Evolutionary conservation across 83 land plant genomes (phyloP), one percentile per base, ranked within the genome.

Genomic region (Picea engelmannii): DNA sequence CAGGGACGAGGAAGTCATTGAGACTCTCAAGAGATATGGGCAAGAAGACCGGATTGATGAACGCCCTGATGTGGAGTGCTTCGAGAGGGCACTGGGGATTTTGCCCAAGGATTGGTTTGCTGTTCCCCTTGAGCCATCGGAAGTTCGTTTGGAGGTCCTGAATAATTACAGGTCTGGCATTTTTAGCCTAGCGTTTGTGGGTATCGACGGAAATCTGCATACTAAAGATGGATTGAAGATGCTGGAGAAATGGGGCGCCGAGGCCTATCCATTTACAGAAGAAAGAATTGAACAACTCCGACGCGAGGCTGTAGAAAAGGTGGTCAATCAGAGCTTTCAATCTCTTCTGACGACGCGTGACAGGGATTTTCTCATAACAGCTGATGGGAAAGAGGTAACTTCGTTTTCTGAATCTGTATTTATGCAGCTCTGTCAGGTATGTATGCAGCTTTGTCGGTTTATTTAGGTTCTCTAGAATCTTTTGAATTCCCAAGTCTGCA

Each of bases 221-320:
- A 82, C 62, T 4, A 60, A 84, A 35, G 55, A 71, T 38, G 86
- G 85, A 11, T 62, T 82, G 15, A 66, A 44, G 1, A 5, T 84
- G 47, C 31, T 84, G 27, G 85, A 81, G 8, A 77, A 85, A 59
- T 85, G 86, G 86, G 86, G 86, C 2, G 60, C 79, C 13, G 80
- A 76, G 21, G 86, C 70, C 16, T 85, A 64, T 66, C 86, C 86
- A 5, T 85, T 82, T 38, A 75, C 80, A 5, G 25, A 78, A 38
- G 81, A 82, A 44, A 80, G 85, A n/a, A 76, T 82, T 76, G 67
- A 76, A 52, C 62, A 75, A 65, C 81, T 85, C 27, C 58, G 21
- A 38, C 40, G 58, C 0, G 86, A 83, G 42, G 60, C 66, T 15
- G 25, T 61, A 31, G 65, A 85, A 25, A 78, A 25, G 60, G 44